Evolutionary conservation across 1,139 yeast genomes (phyloP).

Genomic region (Zhuliangozyma blackwelliae): DNA sequence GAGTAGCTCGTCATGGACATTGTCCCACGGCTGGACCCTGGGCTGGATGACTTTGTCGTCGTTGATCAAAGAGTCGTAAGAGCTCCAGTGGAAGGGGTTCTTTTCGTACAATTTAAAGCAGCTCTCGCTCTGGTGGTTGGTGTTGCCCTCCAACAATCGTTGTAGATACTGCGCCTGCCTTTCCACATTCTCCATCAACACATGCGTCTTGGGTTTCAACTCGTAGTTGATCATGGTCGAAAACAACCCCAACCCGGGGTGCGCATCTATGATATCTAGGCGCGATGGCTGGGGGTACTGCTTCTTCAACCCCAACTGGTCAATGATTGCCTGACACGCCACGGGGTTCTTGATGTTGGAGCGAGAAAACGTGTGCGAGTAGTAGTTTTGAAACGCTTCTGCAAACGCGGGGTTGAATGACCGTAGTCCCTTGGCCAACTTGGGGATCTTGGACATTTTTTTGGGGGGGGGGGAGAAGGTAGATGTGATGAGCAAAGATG

Average conservation of each 20-base stretch:
- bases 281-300: slow-evolving; percentile 39
- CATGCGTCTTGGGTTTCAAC: slow-evolving; percentile 56
- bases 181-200: slow-evolving; percentile 49
- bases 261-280: slow-evolving; percentile 62
- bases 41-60: slow-evolving; percentile 32
- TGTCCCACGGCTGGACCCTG: slow-evolving; percentile 29
- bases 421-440: slow-evolving; percentile 8
- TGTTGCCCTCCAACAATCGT: slow-evolving; percentile 15
- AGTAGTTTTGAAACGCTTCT: slow-evolving; percentile 4
- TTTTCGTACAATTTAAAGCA: slow-evolving; percentile 26
- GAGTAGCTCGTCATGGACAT: slow-evolving; percentile 60
- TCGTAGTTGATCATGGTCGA: slow-evolving; percentile 53
- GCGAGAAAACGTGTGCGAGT: slow-evolving; percentile 3
- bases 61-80: slow-evolving; percentile 45
- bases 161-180: slow-evolving; percentile 3
- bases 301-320: slow-evolving; percentile 35
- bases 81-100: slow-evolving; percentile 66
- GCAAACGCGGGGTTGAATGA: slow-evolving; percentile 31
- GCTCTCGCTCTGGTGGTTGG: slow-evolving; percentile 18
- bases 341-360: slow-evolving; percentile 17
- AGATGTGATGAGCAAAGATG: slow-evolving; percentile 1
- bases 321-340: slow-evolving; percentile 36
- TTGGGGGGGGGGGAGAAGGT: background rate
- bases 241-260: slow-evolving; percentile 53
- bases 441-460: background rate